Conservation (phyloP, 73 alveolate species). For the Breviolum minutum region DNA sequence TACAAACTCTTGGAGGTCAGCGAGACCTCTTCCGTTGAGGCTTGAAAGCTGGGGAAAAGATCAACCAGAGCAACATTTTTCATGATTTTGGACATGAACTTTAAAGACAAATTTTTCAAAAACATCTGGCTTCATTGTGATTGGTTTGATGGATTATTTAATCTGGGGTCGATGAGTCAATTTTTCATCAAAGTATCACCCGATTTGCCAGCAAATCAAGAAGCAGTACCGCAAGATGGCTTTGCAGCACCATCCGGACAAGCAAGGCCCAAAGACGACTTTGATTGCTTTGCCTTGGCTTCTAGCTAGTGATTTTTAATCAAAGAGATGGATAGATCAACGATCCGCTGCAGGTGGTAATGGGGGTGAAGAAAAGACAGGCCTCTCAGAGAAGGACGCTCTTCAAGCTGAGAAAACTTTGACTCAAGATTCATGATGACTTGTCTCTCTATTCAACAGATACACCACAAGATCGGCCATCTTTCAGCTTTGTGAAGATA, state of each 20-base stretch:
- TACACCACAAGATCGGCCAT: no score
- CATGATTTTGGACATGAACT: no score
- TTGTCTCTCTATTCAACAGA: no score
- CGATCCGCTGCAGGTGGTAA: background rate
- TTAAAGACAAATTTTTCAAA: no score
- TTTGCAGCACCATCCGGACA: constrained; percentile 91
- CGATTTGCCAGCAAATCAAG: constrained; percentile 77
- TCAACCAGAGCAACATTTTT: no score
- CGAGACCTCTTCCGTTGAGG: constrained; percentile 85
- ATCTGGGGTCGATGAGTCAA: background rate
- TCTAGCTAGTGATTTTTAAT: background rate
- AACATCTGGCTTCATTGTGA: no score
- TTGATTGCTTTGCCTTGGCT: background rate
- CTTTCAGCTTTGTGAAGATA: background rate
- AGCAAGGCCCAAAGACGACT: constrained; percentile 27
- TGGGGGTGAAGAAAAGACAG: constrained; percentile 57
- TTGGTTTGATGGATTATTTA: no score
- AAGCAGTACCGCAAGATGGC: constrained; percentile 95
- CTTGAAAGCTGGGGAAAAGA: background rate
- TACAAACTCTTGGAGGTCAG: constrained; percentile 66
- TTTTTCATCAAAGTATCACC: background rate
- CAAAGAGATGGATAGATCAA: background rate
- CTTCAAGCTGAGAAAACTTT: background rate
- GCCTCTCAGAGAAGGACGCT: constrained; percentile 70
- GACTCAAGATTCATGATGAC: background rate